Conservation (phyloP, 352 stramenopile genomes). For the Pythium insidiosum region DNA sequence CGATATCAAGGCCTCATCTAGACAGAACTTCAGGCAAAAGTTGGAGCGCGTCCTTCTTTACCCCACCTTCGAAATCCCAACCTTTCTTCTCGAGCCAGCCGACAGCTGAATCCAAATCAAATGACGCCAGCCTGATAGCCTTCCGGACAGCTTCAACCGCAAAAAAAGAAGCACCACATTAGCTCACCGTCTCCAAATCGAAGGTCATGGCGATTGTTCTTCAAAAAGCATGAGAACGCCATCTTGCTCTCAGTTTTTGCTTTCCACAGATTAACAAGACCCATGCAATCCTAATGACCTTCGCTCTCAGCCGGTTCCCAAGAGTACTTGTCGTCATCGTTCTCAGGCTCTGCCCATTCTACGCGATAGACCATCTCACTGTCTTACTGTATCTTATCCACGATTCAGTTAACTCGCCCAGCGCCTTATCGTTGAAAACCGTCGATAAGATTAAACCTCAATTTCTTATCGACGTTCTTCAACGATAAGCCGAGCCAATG, state of each 20-base stretch:
- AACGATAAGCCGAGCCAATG: too few species aligned
- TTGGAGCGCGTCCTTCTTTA: not conserved
- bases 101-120: not conserved
- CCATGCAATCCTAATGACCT: not conserved
- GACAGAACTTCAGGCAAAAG: not conserved
- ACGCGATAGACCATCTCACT: not conserved
- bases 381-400: not conserved
- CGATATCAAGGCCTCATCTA: not conserved
- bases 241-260: not conserved
- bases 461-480: too few species aligned
- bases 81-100: too few species aligned
- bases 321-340: not conserved
- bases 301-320: conserved; percentile 3
- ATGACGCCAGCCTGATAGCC: not conserved
- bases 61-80: not conserved
- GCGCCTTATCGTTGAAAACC: not conserved
- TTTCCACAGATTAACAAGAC: conserved; percentile 3
- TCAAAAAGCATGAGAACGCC: too few species aligned
- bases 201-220: not conserved
- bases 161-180: conserved; percentile 4
- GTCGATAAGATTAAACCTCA: too few species aligned
- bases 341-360: conserved; percentile 2
- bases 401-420: not conserved
- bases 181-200: conserved; percentile 1
- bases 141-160: not conserved